Evolutionary conservation across 1,284 basidiomycete species (phyloP).

Genomic region (Coriolopsis trogii): DNA sequence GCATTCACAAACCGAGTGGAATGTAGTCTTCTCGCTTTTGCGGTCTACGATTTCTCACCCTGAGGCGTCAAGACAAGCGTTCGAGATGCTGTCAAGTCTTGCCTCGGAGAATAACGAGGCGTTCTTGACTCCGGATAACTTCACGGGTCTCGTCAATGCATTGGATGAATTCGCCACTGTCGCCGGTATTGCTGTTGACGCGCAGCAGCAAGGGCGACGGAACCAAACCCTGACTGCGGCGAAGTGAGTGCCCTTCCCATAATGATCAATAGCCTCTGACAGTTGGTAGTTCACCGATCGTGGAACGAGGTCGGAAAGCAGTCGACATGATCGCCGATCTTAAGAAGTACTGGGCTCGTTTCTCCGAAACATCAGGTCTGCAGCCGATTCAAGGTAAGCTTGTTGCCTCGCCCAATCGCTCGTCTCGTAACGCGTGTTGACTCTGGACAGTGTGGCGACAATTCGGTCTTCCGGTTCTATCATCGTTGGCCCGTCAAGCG

Average conservation of each 20-base stretch:
- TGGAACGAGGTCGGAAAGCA: conserved; percentile 83
- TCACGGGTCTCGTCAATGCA: conserved; percentile 77
- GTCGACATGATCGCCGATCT: conserved; percentile 81
- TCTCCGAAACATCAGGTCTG: conserved; percentile 53
- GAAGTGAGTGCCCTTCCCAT: conserved; percentile 44
- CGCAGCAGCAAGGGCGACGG: conserved; percentile 55
- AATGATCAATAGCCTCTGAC: not conserved
- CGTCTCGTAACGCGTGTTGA: conserved; percentile 30
- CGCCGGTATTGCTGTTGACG: conserved; percentile 66
- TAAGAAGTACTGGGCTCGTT: conserved; percentile 60
- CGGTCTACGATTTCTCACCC: conserved; percentile 85
- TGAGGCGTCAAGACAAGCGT: conserved; percentile 86
- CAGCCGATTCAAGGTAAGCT: conserved; percentile 52
- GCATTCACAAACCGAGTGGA: conserved; percentile 95
- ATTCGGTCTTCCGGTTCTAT: conserved; percentile 80
- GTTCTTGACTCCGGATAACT: conserved; percentile 78
- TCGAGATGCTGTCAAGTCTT: conserved; percentile 73
- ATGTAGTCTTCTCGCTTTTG: conserved; percentile 88
- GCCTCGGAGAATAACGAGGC: conserved; percentile 60
- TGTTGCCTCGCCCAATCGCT: conserved; percentile 11
- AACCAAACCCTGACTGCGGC: conserved; percentile 52
- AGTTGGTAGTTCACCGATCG: conserved; percentile 62
- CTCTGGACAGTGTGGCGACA: conserved; percentile 73
- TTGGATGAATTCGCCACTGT: conserved; percentile 87
- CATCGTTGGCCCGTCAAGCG: conserved; percentile 83